These are phyloP conservation scores for Nakazawaea holstii DNA, from an alignment of 805 yeast genomes.

Conservation along the genomic window DNA sequence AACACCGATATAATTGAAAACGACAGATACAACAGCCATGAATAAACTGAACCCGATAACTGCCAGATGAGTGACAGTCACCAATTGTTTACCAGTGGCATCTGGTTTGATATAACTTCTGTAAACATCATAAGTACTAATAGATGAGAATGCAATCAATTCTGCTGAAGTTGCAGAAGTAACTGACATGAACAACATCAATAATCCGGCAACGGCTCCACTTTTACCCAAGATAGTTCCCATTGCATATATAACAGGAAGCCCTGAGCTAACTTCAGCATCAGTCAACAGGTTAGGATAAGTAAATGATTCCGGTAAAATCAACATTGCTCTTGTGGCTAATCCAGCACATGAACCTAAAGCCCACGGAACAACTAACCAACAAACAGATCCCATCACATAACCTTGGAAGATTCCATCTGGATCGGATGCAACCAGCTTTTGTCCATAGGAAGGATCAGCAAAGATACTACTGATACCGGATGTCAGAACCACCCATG, in stretches of 20 bases:
- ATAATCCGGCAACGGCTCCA: constrained; percentile 35
- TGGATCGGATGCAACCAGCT: constrained; percentile 25
- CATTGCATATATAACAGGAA: constrained; percentile 31
- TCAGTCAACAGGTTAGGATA: constrained; percentile 34
- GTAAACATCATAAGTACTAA: constrained; percentile 34
- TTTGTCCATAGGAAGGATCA: constrained; percentile 24
- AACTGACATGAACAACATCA: constrained; percentile 37
- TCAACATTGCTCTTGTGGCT: constrained; percentile 28
- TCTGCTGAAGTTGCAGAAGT: constrained; percentile 39
- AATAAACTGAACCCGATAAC: constrained; percentile 37
- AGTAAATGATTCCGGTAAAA: constrained; percentile 29
- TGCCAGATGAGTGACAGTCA: constrained; percentile 27
- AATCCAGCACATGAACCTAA: constrained; percentile 29
- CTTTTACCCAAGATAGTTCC: constrained; percentile 30
- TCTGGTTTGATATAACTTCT: constrained; percentile 32
- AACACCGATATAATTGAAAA: constrained; percentile 36
- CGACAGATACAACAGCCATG: constrained; percentile 31
- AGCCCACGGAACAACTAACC: constrained; percentile 27
- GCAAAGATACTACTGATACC: constrained; percentile 24
- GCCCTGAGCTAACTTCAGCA: constrained; percentile 32
- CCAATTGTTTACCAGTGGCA: constrained; percentile 33
- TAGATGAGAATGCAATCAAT: constrained; percentile 34
- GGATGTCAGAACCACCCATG: constrained; percentile 15
- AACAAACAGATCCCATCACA: constrained; percentile 25
- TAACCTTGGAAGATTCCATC: constrained; percentile 24